Evolutionary conservation across 495 filamentous ascomycete genomes (phyloP).

Genomic region (Physcia stellaris): DNA sequence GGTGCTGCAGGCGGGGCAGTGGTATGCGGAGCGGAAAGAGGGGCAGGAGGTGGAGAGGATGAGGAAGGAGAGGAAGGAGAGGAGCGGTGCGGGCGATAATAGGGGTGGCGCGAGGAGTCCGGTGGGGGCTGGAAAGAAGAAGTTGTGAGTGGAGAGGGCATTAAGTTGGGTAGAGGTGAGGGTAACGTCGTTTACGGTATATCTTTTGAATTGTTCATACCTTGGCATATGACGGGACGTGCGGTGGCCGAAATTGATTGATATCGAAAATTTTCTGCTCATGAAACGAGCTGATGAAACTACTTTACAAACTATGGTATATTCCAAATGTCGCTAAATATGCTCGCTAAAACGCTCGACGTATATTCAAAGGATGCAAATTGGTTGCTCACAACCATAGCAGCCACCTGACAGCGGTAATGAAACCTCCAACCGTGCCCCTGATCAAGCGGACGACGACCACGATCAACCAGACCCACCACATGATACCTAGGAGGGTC

Average conservation of each 20-base stretch:
- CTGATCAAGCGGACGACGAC: constrained; percentile 50
- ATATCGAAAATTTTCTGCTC: too few relatives aligned
- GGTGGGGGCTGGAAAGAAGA: constrained; percentile 16
- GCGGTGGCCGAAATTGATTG: too few relatives aligned
- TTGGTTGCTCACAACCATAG: constrained; percentile 62
- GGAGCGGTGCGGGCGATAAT: constrained; percentile 13
- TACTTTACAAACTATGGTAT: not conserved
- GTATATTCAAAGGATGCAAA: not conserved
- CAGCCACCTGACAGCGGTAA: constrained; percentile 55
- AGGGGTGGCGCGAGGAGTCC: too few relatives aligned
- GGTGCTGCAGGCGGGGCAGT: constrained; percentile 91
- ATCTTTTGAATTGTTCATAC: too few relatives aligned
- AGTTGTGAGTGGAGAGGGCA: constrained; percentile 11
- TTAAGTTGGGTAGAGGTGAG: not conserved
- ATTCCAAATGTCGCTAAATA: not conserved
- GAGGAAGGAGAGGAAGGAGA: constrained; percentile 35
- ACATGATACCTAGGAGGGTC: constrained; percentile 65
- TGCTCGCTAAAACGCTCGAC: constrained; percentile 17
- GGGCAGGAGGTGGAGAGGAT: constrained; percentile 59
- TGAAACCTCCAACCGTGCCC: constrained; percentile 42
- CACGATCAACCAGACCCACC: constrained; percentile 73
- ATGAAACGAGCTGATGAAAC: too few relatives aligned
- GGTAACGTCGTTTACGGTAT: too few relatives aligned
- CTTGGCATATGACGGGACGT: too few relatives aligned
- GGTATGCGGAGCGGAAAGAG: constrained; percentile 95